Base-by-base conservation (phyloP, 2,329 filamentous ascomycete genomes). In the Penicillium glabrum region DNA sequence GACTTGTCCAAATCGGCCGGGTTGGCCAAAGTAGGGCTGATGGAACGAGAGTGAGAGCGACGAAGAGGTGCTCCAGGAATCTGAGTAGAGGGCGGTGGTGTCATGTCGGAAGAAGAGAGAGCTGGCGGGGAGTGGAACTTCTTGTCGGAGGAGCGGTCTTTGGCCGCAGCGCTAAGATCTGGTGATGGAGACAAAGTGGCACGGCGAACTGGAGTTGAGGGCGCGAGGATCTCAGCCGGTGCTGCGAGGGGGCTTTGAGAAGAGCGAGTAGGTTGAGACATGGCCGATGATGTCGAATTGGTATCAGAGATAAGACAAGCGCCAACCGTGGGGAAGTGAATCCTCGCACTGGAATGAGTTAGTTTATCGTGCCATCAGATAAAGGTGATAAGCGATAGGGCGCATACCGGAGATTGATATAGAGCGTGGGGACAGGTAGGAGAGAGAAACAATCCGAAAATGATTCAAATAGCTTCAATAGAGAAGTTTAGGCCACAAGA, bases 1-100 rank as follows among this genome's bases (percentile, higher is more conserved):
- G 74, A 75, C 56, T 75, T 72, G 57, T 78, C 73, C 48, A 78
- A 63, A 50, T 81, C 75, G 19, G 83, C 82, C 11, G 83, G 82
- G 11, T 84, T 76, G 33, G 65, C 68, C 33, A 75, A 66, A 54
- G 70, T 66, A 19, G 70, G 67, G 48, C 68, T 69, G 29, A 61
- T 54, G 13, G 64, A 67, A 44, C 62, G 63, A 7, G 73, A 74
- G 53, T 69, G 67, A 46, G 74, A 72, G 27, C 68, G 78, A 29
- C 79, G 72, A 55, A 69, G 69, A 52, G 72, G 76, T 64, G 72
- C 76, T 55, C 71, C 67, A 52, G 79, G 78, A 8, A 82, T 67
- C 66, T 88, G 86, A 2, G 83, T 83, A 3, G 86, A 88, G 10
- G 85, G 85, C 24, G 86, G 86, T 13, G 86, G 85, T 13, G 86